Base-by-base conservation (phyloP, 352 stramenopile genomes). In the Phytophthora foliorum region DNA sequence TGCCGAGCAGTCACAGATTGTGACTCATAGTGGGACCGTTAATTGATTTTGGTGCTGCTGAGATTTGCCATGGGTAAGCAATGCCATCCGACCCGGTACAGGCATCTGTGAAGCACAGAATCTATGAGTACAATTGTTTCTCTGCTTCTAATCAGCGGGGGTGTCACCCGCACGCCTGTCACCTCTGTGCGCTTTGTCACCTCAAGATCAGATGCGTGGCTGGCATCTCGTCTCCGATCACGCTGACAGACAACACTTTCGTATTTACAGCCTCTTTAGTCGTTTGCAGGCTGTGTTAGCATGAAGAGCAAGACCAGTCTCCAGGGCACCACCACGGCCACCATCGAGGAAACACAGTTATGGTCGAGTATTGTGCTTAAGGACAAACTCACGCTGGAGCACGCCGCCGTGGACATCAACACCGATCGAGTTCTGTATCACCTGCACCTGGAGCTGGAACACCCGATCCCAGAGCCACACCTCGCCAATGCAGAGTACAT, bases 341-440 rank as follows among this genome's bases (percentile, higher is more conserved):
- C 54, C 17, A 51, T 72, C 8, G 67, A 71, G 36, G 67, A 87
- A 36, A 76, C 70, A 27, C 81, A 86, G 45, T 53, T 69, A 8
- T 90, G 82, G 82, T 77, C 62, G 13, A 84, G 77, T 57, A 51
- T 77, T 17, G 72, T 85, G 51, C 57, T 77, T 22, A 72, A 67
- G 17, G 78, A 87, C 57, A 71, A 48, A 7, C 49, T 90, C 17
- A 77, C 59, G 16, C 41, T 88, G 4, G 77, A 88, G 36, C 81
- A 86, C 42, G 80, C 70, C 1, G 73, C 79, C 2, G 65, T 86
- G 24, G 75, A 87, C 48, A 88, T 82, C 46, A 56, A 62, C 48
- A 79, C 79, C 6, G 69, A 88, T 57, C 76, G 74, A 19, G 54
- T 86, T 16, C 58, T 86, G 16, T 88, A 85, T 46, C 72, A 84